phyloP scores from a whole-genome alignment of 495 filamentous ascomycete genomes.

The Aspergillus leporis region DNA sequence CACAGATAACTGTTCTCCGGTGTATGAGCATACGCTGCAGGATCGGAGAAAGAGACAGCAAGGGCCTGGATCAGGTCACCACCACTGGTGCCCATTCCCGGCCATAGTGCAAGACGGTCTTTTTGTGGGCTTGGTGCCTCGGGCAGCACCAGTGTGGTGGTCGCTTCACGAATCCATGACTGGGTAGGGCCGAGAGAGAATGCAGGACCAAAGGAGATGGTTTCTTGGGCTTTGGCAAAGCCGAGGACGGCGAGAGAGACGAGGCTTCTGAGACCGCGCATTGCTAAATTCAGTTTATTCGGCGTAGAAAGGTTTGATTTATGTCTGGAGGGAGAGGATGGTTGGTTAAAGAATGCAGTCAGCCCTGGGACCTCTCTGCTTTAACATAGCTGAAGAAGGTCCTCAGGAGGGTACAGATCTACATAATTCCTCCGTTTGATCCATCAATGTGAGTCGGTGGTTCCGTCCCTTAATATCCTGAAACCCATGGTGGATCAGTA shows the following conservation, averaged over 20 bases:
- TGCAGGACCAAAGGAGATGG: conserved; percentile 32
- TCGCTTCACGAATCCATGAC: conserved; percentile 38
- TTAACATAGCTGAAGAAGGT: not conserved
- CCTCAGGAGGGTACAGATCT: not conserved
- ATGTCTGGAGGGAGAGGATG: not conserved
- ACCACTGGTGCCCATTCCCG: conserved; percentile 39
- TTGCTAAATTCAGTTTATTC: not conserved
- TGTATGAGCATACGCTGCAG: conserved; percentile 18
- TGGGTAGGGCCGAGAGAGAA: conserved; percentile 37
- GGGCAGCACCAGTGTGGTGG: conserved; percentile 34
- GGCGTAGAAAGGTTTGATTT: not conserved
- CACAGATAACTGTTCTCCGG: not conserved
- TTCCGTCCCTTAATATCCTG: not conserved
- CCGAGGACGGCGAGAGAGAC: conserved; percentile 17
- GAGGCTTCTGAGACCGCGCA: conserved; percentile 11
- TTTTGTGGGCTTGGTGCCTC: conserved; percentile 27
- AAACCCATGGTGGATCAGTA: not conserved
- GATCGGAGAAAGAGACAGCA: conserved; percentile 34
- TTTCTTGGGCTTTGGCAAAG: conserved; percentile 19
- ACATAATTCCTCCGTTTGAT: not conserved
- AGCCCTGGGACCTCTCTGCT: not conserved
- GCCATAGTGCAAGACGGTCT: conserved; percentile 37
- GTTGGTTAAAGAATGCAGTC: not conserved
- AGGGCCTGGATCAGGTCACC: conserved; percentile 41
- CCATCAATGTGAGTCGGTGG: not conserved